Base-by-base conservation (phyloP, 2,329 filamentous ascomycete genomes). In the Acephala macrosclerotiorum region DNA sequence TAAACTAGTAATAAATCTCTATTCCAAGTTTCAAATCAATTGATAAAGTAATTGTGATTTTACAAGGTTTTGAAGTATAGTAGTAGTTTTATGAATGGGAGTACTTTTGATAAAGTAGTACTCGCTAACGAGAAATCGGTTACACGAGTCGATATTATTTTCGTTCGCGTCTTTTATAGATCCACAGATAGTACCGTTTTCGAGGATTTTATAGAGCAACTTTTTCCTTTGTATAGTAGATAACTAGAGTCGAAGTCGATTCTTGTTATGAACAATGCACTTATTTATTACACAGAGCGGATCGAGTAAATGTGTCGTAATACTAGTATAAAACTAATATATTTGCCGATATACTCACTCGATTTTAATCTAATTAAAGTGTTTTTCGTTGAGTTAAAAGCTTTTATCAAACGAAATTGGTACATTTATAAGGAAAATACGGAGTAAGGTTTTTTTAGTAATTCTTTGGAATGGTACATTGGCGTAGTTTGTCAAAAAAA, bases 241-340 rank as follows among this genome's bases (percentile, higher is more conserved):
- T 78, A 66, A 60, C 76, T 73, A 29, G 72, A 77, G 67, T 71
- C 68, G 29, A 76, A 75, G 60, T 79, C 73, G n/a, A 73, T 79
- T 26, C 67, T 79, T 9, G 64, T 78, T 20, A 77, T 79, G 69
- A 76, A 79, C 60, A 78, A 78, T 67, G 74, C 74, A 18, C 75
- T 74, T 16, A 75, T 75, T 58, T 72, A 79, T 68, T 63, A 69
- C 36, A 74, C 66, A 51, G 68, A 70, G 18, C 38, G 58, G 49
- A 70, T 77, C 9, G 16, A 58, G 58, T 64, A 76, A 65, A 69
- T 78, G 68, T 78, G 70, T 60, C 3, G 26, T 60, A 51, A 72
- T 58, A 68, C 73, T 40, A 60, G 70, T n/a, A 66, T 73, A 25
- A 72, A 69, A 33, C 58, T 73, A 4, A 49, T 71, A 2, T 72